These are phyloP conservation scores for Luzula sylvatica DNA, from an alignment of 176 grass and related monocot genomes.

Conservation along the genomic window DNA sequence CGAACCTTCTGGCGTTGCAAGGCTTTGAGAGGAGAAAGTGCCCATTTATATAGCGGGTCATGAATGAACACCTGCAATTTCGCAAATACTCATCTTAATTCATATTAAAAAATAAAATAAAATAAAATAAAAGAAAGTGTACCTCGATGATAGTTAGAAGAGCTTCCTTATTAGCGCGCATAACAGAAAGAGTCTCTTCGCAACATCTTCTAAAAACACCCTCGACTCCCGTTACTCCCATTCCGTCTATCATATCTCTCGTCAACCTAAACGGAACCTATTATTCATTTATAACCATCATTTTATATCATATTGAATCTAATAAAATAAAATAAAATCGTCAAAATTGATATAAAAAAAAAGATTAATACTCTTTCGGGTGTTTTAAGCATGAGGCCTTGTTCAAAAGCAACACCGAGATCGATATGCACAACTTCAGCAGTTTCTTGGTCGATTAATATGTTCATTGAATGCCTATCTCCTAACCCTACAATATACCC, in stretches of 20 bases:
- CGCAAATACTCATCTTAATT: not conserved
- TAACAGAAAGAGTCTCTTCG: conserved; percentile 89
- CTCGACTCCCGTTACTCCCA: conserved; percentile 89
- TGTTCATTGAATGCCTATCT: conserved; percentile 95
- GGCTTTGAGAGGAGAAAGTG: conserved; percentile 92
- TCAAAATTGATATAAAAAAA: conserved; percentile 2
- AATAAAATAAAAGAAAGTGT: conserved; percentile 17
- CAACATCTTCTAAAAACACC: conserved; percentile 95
- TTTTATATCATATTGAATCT: not conserved
- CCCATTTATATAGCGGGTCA: conserved; percentile 99
- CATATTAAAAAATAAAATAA: not conserved
- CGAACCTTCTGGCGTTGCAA: conserved; percentile 82
- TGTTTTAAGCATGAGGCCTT: conserved; percentile 93
- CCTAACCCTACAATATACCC: conserved; percentile 95
- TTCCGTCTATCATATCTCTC: conserved; percentile 82
- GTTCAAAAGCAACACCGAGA: conserved; percentile 98
- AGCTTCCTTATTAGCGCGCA: conserved; percentile 89
- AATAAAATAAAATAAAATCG: too few relatives aligned
- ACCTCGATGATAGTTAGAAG: conserved; percentile 91
- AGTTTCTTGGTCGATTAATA: conserved; percentile 91
- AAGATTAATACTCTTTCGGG: conserved; percentile 53
- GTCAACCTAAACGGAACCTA: conserved; percentile 88
- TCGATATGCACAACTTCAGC: conserved; percentile 92
- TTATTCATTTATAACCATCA: conserved; percentile 18
- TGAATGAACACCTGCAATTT: conserved; percentile 67